Conservation (phyloP, 1,284 basidiomycete genomes). For the Rhizoctonia solani region DNA sequence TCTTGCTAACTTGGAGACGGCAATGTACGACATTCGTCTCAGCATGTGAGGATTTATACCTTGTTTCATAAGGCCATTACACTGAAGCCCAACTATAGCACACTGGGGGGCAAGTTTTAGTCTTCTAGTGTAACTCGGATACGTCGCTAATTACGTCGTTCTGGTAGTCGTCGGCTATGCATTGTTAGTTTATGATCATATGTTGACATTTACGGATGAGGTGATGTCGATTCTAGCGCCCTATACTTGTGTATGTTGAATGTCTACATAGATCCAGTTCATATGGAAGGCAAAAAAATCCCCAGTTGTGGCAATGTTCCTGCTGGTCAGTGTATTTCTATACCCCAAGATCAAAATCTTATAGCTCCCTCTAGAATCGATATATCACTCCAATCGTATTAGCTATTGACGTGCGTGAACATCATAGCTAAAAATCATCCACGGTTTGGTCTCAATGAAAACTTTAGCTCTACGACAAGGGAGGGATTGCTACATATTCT, state of each 20-base stretch:
- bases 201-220: constrained; percentile 35
- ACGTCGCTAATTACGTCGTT: not conserved
- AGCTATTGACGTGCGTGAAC: constrained; percentile 21
- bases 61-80: not conserved
- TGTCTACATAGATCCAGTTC: constrained; percentile 15
- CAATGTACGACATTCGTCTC: not conserved
- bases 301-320: constrained; percentile 24
- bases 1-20: not conserved
- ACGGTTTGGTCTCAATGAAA: not conserved
- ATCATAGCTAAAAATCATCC: not conserved
- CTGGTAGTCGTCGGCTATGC: constrained; percentile 33
- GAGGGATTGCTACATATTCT: constrained; percentile 25
- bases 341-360: not conserved
- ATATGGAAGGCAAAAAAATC: constrained; percentile 31
- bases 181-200: constrained; percentile 33
- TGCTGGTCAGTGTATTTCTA: constrained; percentile 24
- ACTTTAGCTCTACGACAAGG: constrained; percentile 30
- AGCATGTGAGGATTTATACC: not conserved
- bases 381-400: constrained; percentile 24
- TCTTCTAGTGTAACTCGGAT: not conserved
- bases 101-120: constrained; percentile 1
- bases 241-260: not conserved
- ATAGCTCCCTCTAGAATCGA: not conserved
- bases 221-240: not conserved
- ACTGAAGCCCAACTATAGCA: not conserved